Conservation (phyloP, 768 basidiomycete genomes). For the Hysterangium stoloniferum region DNA sequence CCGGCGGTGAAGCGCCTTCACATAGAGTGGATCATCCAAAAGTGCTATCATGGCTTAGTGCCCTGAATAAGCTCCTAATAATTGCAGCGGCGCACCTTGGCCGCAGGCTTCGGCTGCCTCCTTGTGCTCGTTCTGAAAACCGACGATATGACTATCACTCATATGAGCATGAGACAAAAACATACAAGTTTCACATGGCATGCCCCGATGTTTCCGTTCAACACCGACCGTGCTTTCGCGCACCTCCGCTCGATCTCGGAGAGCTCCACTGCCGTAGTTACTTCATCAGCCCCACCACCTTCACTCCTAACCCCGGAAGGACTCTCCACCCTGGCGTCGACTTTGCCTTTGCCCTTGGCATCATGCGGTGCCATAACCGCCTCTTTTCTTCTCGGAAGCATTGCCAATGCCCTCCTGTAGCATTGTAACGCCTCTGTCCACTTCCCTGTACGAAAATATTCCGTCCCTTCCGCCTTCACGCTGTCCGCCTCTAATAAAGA, state of each 20-base stretch:
- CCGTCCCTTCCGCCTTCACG: constrained; percentile 71
- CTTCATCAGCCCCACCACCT: constrained; percentile 13
- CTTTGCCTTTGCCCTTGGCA: constrained; percentile 16
- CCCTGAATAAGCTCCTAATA: constrained; percentile 2
- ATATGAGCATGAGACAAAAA: neutral
- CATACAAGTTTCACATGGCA: constrained; percentile 71
- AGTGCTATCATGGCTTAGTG: constrained; percentile 50
- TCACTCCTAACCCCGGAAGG: constrained; percentile 17
- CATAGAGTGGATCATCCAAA: constrained; percentile 74
- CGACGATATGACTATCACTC: neutral
- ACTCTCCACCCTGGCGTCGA: constrained; percentile 16
- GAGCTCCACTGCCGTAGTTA: constrained; percentile 17
- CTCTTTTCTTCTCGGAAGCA: constrained; percentile 37
- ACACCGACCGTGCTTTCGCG: constrained; percentile 55
- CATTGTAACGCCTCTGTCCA: constrained; percentile 66
- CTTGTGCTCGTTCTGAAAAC: constrained; percentile 61
- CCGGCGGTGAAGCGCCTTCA: constrained; percentile 86
- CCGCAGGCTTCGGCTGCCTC: constrained; percentile 76
- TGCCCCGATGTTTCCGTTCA: constrained; percentile 86
- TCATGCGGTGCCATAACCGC: constrained; percentile 22
- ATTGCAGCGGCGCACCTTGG: constrained; percentile 40
- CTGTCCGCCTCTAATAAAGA: constrained; percentile 45
- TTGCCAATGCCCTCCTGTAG: constrained; percentile 63
- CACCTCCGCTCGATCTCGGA: constrained; percentile 37
- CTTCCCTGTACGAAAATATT: constrained; percentile 51